These are phyloP conservation scores for Clonostachys solani DNA, from an alignment of 2,329 filamentous ascomycete species.

Conservation along the genomic window DNA sequence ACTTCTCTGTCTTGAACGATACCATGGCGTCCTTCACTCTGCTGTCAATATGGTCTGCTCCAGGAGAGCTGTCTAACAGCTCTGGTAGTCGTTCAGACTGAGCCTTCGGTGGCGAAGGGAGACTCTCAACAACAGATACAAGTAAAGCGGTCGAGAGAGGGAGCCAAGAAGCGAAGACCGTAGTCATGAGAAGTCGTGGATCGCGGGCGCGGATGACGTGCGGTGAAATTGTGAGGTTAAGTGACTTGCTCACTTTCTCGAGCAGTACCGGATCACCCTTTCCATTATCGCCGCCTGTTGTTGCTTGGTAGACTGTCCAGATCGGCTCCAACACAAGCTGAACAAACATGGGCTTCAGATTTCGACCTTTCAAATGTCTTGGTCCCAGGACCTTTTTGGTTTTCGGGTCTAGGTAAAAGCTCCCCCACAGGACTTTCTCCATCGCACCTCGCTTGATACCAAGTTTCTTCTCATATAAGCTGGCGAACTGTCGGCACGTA, in stretches of 20 bases:
- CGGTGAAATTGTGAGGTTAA: conserved; percentile 78
- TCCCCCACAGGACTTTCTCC: conserved; percentile 95
- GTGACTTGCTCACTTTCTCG: conserved; percentile 92
- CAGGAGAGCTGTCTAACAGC: conserved; percentile 76
- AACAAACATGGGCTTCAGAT: conserved; percentile 95
- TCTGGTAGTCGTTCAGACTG: conserved; percentile 78
- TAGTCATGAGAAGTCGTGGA: conserved; percentile 75
- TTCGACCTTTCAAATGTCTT: conserved; percentile 89
- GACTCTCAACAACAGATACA: conserved; percentile 88
- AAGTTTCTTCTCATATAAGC: conserved; percentile 92
- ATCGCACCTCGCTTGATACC: conserved; percentile 85
- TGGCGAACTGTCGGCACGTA: conserved; percentile 89
- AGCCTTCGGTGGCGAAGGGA: conserved; percentile 78
- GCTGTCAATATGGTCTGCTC: conserved; percentile 64
- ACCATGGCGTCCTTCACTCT: conserved; percentile 76
- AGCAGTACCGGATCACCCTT: conserved; percentile 79
- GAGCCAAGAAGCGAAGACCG: conserved; percentile 85
- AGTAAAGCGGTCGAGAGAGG: conserved; percentile 88
- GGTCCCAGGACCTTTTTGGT: conserved; percentile 87
- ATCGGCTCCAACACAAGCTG: conserved; percentile 93
- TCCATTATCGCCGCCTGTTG: conserved; percentile 74
- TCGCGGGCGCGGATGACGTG: conserved; percentile 83
- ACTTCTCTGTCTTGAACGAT: conserved; percentile 65
- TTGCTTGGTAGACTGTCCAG: conserved; percentile 93
- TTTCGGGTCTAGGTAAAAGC: conserved; percentile 94